Percentiles rank a stretch among this genome's conserved stretches.
phyloP scores from a whole-genome alignment of 176 grass and related monocot genomes.

The Poa pratensis region DNA sequence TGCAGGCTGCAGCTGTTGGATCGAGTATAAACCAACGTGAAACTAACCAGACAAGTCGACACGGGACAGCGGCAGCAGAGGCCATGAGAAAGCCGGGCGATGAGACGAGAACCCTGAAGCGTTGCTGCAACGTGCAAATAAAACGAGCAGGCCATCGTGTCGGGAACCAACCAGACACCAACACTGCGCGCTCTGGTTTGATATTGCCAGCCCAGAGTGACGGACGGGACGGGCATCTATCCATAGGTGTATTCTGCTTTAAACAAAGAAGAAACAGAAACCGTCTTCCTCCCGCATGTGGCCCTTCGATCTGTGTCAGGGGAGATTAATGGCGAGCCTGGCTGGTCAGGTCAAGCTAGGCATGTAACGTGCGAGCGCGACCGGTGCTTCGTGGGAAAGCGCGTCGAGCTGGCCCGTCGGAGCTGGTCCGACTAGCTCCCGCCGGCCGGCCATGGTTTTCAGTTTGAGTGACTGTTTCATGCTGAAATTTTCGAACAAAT shows the following conservation, averaged over 20 bases:
- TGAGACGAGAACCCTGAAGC: constrained; percentile 6
- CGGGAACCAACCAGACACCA: constrained; percentile 43
- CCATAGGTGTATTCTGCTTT: background rate
- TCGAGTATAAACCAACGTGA: no score
- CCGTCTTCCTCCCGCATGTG: constrained; percentile 39
- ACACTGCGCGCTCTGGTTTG: constrained; percentile 23
- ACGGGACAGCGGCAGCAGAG: background rate
- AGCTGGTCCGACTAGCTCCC: no score
- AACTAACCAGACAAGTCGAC: constrained; percentile 6
- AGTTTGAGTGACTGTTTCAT: background rate
- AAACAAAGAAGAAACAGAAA: constrained; percentile 16
- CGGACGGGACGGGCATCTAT: background rate
- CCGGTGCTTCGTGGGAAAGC: constrained; percentile 19
- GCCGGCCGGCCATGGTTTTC: background rate
- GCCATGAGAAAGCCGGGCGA: background rate
- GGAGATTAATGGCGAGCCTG: constrained; percentile 8
- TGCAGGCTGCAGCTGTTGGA: background rate
- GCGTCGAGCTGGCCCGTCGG: no score
- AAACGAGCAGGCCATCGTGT: background rate
- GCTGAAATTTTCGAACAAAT: no score
- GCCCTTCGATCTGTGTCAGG: background rate
- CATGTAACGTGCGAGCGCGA: constrained; percentile 8
- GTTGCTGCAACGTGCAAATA: constrained; percentile 1
- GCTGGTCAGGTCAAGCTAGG: background rate
- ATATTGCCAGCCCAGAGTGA: background rate